Percentiles rank a stretch among this genome's conserved stretches.
phyloP scores from a whole-genome alignment of 331 rosid species.

The Dryas integrifolia region DNA sequence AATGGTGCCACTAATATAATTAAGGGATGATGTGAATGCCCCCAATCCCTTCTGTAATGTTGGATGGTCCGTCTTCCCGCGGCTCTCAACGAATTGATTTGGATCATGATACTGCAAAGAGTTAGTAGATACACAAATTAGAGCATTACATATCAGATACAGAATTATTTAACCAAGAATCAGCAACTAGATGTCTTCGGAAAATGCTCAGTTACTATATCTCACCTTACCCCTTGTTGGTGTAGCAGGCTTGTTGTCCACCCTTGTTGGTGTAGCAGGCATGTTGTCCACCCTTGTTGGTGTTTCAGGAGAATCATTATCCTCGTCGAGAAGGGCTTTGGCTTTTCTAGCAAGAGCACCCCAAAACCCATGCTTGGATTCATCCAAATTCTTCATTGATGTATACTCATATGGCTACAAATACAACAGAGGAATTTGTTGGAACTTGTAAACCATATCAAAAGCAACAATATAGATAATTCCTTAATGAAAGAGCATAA shows the following conservation, averaged over 20 bases:
- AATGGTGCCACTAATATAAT: constrained; percentile 74
- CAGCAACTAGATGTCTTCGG: constrained; percentile 16
- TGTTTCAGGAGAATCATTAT: constrained; percentile 45
- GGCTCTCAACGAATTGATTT: constrained; percentile 48
- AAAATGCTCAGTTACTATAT: background rate
- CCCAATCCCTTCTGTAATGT: constrained; percentile 64
- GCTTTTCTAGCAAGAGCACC: constrained; percentile 88
- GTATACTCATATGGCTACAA: constrained; percentile 62
- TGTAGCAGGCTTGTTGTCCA: constrained; percentile 36
- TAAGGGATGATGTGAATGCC: constrained; percentile 81
- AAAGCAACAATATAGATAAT: background rate
- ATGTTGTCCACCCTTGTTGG: constrained; percentile 34
- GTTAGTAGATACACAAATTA: constrained; percentile 18
- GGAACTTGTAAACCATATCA: background rate
- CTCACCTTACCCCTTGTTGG: constrained; percentile 70
- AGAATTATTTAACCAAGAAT: constrained; percentile 9
- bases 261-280: constrained; percentile 40
- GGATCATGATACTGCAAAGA: constrained; percentile 48
- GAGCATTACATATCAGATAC: constrained; percentile 26
- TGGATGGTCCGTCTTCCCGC: constrained; percentile 59
- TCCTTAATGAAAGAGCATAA: background rate
- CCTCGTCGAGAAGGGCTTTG: constrained; percentile 80
- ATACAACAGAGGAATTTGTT: constrained; percentile 40
- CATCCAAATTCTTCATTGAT: constrained; percentile 66
- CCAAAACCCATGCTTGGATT: constrained; percentile 91